phyloP scores from a whole-genome alignment of 2,329 filamentous ascomycete genomes.

The Ilyonectria sp. region DNA sequence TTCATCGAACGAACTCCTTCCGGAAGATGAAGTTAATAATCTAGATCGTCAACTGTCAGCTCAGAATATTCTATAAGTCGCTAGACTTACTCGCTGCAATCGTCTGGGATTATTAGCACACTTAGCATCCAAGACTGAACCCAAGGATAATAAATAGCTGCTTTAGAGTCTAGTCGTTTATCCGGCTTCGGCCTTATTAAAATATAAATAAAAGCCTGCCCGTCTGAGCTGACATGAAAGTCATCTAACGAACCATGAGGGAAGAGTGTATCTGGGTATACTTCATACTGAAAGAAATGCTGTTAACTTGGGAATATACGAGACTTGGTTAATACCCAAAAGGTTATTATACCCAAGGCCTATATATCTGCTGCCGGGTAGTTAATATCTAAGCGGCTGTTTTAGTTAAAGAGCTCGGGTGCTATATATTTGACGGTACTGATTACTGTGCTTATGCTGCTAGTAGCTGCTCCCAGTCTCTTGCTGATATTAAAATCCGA shows the following conservation, averaged over 20 bases:
- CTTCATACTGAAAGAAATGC: neutral
- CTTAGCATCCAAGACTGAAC: neutral
- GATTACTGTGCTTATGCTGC: neutral
- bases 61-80: neutral
- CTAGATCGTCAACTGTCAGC: neutral
- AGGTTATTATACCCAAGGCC: neutral
- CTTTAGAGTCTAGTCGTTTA: conserved; percentile 1
- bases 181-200: conserved; percentile 4
- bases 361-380: neutral
- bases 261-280: conserved; percentile 5
- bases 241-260: too few relatives aligned
- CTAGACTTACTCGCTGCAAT: conserved; percentile 6
- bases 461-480: neutral
- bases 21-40: neutral
- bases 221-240: conserved; percentile 9
- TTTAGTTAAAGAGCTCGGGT: neutral
- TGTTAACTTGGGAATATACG: neutral
- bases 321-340: neutral
- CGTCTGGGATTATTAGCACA: neutral
- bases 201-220: conserved; percentile 12
- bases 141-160: neutral
- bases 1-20: conserved; percentile 8
- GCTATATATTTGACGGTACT: neutral
- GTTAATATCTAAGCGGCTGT: neutral
- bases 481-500: neutral